Percentiles rank a stretch among this genome's conserved stretches.
These are phyloP conservation scores for Wickerhamiella infanticola DNA, from an alignment of 1,139 yeast species.

Conservation along the genomic window DNA sequence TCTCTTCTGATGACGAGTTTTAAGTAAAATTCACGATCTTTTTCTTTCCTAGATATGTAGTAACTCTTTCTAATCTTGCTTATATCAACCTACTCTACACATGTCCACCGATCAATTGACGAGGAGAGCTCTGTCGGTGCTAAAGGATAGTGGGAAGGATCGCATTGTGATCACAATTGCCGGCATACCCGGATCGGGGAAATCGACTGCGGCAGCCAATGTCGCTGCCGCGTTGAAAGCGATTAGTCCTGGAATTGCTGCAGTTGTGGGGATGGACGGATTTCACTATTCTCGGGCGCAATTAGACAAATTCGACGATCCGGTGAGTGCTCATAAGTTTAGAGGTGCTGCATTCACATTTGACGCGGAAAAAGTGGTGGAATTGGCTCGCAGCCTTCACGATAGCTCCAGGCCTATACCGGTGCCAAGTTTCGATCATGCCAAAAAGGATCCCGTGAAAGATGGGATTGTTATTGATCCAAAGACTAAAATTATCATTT, in stretches of 20 bases:
- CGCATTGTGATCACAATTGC: constrained; percentile 43
- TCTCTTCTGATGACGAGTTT: constrained; percentile 77
- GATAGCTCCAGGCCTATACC: constrained; percentile 17
- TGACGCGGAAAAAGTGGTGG: constrained; percentile 39
- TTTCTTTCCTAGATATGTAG: neutral
- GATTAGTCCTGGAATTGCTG: constrained; percentile 10
- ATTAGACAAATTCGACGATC: constrained; percentile 36
- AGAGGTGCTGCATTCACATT: constrained; percentile 84
- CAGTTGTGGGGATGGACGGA: constrained; percentile 57
- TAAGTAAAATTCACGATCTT: constrained; percentile 3
- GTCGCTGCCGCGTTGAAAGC: constrained; percentile 30
- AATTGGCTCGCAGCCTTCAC: constrained; percentile 18
- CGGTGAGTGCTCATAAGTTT: constrained; percentile 41
- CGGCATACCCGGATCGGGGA: constrained; percentile 79
- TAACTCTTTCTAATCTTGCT: neutral
- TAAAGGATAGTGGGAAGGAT: constrained; percentile 24
- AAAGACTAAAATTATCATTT: constrained; percentile 31
- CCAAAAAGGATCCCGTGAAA: constrained; percentile 41
- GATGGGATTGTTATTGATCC: constrained; percentile 33
- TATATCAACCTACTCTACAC: too few relatives aligned
- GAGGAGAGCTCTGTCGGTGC: constrained; percentile 19
- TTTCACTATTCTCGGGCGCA: constrained; percentile 53
- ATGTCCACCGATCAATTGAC: constrained; percentile 10
- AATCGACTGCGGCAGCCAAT: constrained; percentile 44
- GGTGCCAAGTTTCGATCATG: constrained; percentile 71